These are phyloP conservation scores for Pugionium cornutum DNA, from an alignment of 345 rosid species.

Conservation along the genomic window DNA sequence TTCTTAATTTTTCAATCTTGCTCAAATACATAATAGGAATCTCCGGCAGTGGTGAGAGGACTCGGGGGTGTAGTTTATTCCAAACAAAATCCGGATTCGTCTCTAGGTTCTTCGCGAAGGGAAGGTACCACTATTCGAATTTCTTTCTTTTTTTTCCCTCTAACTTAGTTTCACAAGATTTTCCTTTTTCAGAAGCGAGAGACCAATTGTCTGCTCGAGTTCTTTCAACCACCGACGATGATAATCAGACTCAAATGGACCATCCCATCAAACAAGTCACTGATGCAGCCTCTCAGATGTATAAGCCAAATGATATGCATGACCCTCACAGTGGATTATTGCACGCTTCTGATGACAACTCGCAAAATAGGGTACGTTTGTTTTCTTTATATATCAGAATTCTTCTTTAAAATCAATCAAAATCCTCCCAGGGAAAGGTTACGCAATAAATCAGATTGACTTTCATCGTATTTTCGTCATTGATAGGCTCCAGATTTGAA, in stretches of 20 bases:
- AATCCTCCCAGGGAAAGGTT: background rate
- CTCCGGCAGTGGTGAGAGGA: conserved; percentile 50
- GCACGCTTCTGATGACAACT: conserved; percentile 20
- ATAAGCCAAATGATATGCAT: conserved; percentile 15
- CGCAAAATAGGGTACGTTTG: conserved; percentile 38
- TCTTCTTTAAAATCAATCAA: conserved; percentile 8
- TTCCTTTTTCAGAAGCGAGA: conserved; percentile 37
- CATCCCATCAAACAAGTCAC: conserved; percentile 62
- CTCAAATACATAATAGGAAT: conserved; percentile 47
- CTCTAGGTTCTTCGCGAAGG: conserved; percentile 16
- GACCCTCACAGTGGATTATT: background rate
- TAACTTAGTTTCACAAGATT: conserved; percentile 35
- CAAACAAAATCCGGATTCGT: conserved; percentile 33
- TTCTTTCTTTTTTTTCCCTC: background rate
- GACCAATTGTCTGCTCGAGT: conserved; percentile 78
- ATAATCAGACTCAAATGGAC: conserved; percentile 44
- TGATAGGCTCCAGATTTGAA: conserved; percentile 8
- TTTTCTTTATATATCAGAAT: conserved; percentile 9
- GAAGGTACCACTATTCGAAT: conserved; percentile 40
- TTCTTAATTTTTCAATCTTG: conserved; percentile 26
- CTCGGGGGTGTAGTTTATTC: conserved; percentile 61
- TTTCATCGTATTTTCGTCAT: background rate
- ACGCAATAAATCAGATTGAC: background rate
- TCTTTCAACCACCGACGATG: conserved; percentile 60
- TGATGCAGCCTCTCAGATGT: conserved; percentile 20